A percentile compares a stretch with the other conserved stretches of the same genome.
Evolutionary conservation across 345 rosid genomes (phyloP).

Genomic region (Hibiscus mutabilis): DNA sequence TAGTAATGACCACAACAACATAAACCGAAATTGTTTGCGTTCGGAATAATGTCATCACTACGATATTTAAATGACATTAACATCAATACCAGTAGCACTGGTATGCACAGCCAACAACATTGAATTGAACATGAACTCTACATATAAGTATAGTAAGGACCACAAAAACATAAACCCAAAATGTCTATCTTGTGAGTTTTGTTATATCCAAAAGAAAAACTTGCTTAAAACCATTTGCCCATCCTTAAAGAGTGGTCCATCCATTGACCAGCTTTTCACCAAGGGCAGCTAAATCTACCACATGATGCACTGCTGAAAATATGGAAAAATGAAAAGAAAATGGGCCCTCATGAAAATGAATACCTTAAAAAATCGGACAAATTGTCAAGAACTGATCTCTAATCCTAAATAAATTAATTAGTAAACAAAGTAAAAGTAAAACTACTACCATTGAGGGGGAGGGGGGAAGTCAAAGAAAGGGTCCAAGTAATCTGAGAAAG

Average conservation of each 20-base stretch:
- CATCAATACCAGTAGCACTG: neutral
- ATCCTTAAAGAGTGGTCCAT: conserved; percentile 15
- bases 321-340: neutral
- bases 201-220: neutral
- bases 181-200: neutral
- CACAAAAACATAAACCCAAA: neutral
- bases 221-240: neutral
- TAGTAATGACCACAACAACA: conserved; percentile 4
- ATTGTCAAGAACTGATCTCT: neutral
- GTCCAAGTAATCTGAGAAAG: neutral
- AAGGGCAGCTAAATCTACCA: conserved; percentile 6
- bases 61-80: neutral
- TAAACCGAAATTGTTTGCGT: neutral
- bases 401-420: neutral
- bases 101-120: neutral
- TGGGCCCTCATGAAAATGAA: conserved; percentile 2
- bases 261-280: conserved; percentile 8
- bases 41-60: neutral
- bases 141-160: neutral
- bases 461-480: neutral
- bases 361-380: conserved; percentile 7
- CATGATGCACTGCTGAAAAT: conserved; percentile 8
- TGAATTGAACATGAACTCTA: neutral
- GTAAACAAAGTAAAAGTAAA: neutral
- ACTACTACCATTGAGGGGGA: neutral